phyloP scores from a whole-genome alignment of 768 basidiomycete species.

The Mycena albidolilacea region DNA sequence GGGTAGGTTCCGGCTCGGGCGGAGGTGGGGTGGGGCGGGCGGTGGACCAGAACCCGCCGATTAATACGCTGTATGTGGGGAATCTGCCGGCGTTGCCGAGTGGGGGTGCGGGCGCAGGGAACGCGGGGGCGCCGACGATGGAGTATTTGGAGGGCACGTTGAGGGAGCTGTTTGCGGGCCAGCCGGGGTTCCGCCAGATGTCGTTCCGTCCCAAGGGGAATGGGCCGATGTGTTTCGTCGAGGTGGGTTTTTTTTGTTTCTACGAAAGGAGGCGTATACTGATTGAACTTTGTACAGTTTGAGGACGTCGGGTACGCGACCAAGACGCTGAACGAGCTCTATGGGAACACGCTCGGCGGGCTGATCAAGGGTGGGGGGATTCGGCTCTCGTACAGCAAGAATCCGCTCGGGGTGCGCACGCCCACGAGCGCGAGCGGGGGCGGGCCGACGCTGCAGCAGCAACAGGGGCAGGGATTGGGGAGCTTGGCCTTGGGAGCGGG shows the following conservation, averaged over 20 bases:
- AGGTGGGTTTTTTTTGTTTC: constrained; percentile 65
- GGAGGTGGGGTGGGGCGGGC: constrained; percentile 59
- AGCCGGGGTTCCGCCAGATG: constrained; percentile 90
- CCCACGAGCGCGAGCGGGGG: constrained; percentile 69
- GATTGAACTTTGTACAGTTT: constrained; percentile 67
- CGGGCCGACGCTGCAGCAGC: constrained; percentile 59
- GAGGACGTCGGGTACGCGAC: constrained; percentile 91
- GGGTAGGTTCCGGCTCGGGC: constrained; percentile 40
- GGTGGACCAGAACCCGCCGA: constrained; percentile 97
- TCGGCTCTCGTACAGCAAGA: constrained; percentile 97
- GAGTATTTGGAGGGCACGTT: constrained; percentile 91
- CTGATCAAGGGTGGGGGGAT: constrained; percentile 97
- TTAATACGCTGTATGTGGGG: constrained; percentile 99
- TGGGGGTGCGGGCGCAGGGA: constrained; percentile 52
- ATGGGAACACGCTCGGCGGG: constrained; percentile 92
- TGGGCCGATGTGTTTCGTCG: constrained; percentile 99
- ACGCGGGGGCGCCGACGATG: constrained; percentile 59
- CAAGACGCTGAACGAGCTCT: constrained; percentile 89
- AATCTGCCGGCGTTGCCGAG: constrained; percentile 87
- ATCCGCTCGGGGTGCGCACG: constrained; percentile 93
- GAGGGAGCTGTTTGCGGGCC: constrained; percentile 83
- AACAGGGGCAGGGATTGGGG: constrained; percentile 39
- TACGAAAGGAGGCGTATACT: neutral
- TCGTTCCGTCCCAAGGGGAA: constrained; percentile 97
- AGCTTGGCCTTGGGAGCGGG: neutral